Evolutionary conservation across 192 early-diverging fungal genomes (phyloP).

Genomic region (Entomortierella beljakovae): DNA sequence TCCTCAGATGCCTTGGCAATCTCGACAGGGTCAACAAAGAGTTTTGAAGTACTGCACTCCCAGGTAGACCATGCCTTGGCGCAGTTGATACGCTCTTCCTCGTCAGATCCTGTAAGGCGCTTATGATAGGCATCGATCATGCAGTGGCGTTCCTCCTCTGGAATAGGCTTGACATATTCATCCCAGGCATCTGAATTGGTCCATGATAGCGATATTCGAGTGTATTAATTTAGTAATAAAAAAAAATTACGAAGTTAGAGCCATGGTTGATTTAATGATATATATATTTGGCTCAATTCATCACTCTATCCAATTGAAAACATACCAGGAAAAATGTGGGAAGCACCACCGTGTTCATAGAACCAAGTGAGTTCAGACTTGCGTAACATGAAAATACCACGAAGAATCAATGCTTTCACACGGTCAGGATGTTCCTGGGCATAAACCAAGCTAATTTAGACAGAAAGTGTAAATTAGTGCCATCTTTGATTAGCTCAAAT

Average conservation of each 20-base stretch:
- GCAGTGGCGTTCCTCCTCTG: conserved; percentile 69
- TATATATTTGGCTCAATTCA: too few species aligned
- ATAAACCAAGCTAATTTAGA: conserved; percentile 60
- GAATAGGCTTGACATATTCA: conserved; percentile 67
- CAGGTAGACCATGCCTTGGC: conserved; percentile 66
- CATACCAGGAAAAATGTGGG: conserved; percentile 70
- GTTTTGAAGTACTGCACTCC: conserved; percentile 68
- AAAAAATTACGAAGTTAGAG: background rate
- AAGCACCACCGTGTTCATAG: conserved; percentile 76
- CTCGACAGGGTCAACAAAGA: conserved; percentile 64
- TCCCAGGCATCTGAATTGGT: conserved; percentile 62
- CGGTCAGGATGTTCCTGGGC: conserved; percentile 68
- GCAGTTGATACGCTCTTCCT: conserved; percentile 58
- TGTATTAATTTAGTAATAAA: background rate
- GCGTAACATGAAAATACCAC: conserved; percentile 74
- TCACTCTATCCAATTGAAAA: background rate
- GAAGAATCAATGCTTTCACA: conserved; percentile 74
- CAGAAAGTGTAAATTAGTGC: background rate
- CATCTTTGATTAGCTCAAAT: background rate
- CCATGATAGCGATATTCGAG: background rate
- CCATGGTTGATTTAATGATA: too few species aligned
- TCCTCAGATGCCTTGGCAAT: conserved; percentile 69
- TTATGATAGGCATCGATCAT: conserved; percentile 74
- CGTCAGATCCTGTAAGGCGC: conserved; percentile 66
- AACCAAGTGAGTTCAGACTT: conserved; percentile 70